Evolutionary conservation across 2,329 filamentous ascomycete species (phyloP).

Genomic region (Chaetomium sp.): DNA sequence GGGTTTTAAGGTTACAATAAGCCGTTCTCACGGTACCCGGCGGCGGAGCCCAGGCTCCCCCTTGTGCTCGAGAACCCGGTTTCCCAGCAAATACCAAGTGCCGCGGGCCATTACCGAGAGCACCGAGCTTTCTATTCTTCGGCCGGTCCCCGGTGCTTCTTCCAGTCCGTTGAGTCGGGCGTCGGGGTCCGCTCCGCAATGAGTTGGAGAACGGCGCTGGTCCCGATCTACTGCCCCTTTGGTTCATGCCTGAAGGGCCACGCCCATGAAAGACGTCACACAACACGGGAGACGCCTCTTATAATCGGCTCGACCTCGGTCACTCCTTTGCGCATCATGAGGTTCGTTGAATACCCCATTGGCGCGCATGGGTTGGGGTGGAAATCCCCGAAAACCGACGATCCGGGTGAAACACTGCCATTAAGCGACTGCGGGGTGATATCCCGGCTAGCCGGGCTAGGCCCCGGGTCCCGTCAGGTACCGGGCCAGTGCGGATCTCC

Average conservation of each 20-base stretch:
- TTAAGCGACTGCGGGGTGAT: not conserved
- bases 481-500: not conserved
- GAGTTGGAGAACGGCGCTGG: not conserved
- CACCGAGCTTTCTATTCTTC: not conserved
- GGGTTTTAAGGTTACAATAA: not conserved
- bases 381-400: conserved; percentile 1
- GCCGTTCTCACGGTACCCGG: not conserved
- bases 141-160: conserved; percentile 4
- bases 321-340: not conserved
- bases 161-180: conserved; percentile 2
- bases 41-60: not conserved
- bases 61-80: not conserved
- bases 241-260: not conserved
- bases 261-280: not conserved
- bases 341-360: not conserved
- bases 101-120: not conserved
- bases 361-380: conserved; percentile 2
- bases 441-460: too few species aligned
- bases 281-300: not conserved
- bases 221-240: not conserved
- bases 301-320: conserved; percentile 1
- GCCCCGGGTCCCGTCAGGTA: not conserved
- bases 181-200: conserved; percentile 9
- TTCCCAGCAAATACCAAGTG: not conserved
- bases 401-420: conserved; percentile 1